A percentile compares a stretch with the other conserved stretches of the same genome.
These are phyloP conservation scores for Cantharellus anzutake DNA, from an alignment of 768 basidiomycete species.

Conservation along the genomic window DNA sequence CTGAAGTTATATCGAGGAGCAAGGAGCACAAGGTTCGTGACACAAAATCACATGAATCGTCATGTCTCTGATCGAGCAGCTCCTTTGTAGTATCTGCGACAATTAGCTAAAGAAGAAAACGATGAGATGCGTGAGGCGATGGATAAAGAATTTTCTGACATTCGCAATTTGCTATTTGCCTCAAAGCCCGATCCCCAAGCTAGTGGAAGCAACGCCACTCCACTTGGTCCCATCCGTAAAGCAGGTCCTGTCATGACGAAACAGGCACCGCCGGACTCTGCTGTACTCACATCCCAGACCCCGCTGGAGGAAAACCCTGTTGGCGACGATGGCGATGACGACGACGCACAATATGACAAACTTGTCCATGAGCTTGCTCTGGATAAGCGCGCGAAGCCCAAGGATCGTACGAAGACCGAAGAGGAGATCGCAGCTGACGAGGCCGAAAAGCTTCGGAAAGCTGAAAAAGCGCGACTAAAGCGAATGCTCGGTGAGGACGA, in stretches of 20 bases:
- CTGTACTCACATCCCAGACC: neutral
- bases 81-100: slow-evolving; percentile 48
- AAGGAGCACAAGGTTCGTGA: slow-evolving; percentile 70
- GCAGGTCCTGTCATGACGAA: neutral
- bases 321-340: slow-evolving; percentile 14
- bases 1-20: slow-evolving; percentile 92
- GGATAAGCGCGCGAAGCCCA: slow-evolving; percentile 83
- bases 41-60: neutral
- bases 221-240: slow-evolving; percentile 13
- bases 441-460: slow-evolving; percentile 69
- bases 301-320: neutral
- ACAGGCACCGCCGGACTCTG: neutral
- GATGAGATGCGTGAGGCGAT: slow-evolving; percentile 74
- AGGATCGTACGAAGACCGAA: slow-evolving; percentile 90
- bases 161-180: slow-evolving; percentile 52
- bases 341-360: slow-evolving; percentile 65
- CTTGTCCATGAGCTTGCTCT: slow-evolving; percentile 84
- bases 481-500: slow-evolving; percentile 74
- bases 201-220: slow-evolving; percentile 20
- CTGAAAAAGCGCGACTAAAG: slow-evolving; percentile 54
- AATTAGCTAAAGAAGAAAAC: slow-evolving; percentile 71
- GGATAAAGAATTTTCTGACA: slow-evolving; percentile 68
- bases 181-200: slow-evolving; percentile 25
- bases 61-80: neutral
- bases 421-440: slow-evolving; percentile 83